Evolutionary conservation across 345 rosid genomes (phyloP).

Genomic region (Bruguiera parviflora): DNA sequence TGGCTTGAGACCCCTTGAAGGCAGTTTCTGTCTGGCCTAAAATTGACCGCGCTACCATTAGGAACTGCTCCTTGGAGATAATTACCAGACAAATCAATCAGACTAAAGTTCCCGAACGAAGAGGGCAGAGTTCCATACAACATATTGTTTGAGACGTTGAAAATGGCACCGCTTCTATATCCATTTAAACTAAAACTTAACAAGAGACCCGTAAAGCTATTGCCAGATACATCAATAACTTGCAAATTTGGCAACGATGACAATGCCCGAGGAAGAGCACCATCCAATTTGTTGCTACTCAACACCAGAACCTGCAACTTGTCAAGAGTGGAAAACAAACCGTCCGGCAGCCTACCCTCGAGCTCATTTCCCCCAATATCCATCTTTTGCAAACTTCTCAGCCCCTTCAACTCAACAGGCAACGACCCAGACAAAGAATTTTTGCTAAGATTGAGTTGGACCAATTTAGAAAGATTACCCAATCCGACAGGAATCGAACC

Average conservation of each 20-base stretch:
- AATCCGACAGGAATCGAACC: slow-evolving; percentile 20
- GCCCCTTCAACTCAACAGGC: slow-evolving; percentile 13
- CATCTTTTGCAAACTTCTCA: slow-evolving; percentile 20
- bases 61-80: slow-evolving; percentile 28
- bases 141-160: slow-evolving; percentile 27
- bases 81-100: slow-evolving; percentile 27
- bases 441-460: slow-evolving; percentile 22
- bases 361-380: slow-evolving; percentile 19
- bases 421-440: slow-evolving; percentile 26
- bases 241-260: slow-evolving; percentile 11
- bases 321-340: slow-evolving; percentile 38
- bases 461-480: slow-evolving; percentile 23
- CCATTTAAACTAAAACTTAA: slow-evolving; percentile 9
- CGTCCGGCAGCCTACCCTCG: slow-evolving; percentile 33
- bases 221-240: slow-evolving; percentile 25
- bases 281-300: slow-evolving; percentile 36
- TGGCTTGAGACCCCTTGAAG: slow-evolving; percentile 14
- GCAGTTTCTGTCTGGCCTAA: slow-evolving; percentile 19
- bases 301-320: slow-evolving; percentile 39
- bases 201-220: slow-evolving; percentile 20
- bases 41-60: slow-evolving; percentile 1
- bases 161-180: slow-evolving; percentile 1
- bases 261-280: slow-evolving; percentile 20
- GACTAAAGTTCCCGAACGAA: background rate
- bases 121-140: slow-evolving; percentile 24